Evolutionary conservation across 2,329 filamentous ascomycete species (phyloP).

Genomic region (Sclerotiophoma versabilis): DNA sequence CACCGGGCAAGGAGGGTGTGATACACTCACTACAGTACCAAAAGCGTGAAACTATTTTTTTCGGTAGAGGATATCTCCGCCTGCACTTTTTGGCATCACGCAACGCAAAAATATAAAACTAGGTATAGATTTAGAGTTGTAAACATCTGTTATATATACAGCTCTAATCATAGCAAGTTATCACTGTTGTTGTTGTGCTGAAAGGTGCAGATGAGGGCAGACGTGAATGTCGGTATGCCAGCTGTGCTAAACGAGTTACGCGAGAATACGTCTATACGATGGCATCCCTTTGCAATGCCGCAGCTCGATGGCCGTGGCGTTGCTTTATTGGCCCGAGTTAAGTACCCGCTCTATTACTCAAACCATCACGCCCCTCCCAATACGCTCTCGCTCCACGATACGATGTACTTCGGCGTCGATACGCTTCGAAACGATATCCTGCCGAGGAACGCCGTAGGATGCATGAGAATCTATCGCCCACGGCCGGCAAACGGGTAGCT

Average conservation of each 20-base stretch:
- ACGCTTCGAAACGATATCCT: not conserved
- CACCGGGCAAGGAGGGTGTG: not conserved
- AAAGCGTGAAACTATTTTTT: no score
- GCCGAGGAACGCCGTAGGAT: not conserved
- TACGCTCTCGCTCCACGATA: not conserved
- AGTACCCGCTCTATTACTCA: not conserved
- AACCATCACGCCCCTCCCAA: not conserved
- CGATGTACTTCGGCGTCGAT: not conserved
- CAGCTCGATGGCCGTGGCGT: not conserved
- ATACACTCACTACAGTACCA: no score
- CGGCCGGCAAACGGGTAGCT: constrained; percentile 7
- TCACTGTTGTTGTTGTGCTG: no score
- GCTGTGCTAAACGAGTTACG: constrained; percentile 3
- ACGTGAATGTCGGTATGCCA: no score
- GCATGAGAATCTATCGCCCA: not conserved
- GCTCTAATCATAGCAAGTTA: no score
- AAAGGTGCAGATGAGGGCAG: no score
- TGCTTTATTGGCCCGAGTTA: not conserved
- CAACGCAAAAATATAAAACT: no score
- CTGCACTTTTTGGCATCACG: no score
- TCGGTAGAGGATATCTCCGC: no score
- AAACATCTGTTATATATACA: no score
- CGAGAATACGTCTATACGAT: constrained; percentile 1
- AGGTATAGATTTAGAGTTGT: no score
- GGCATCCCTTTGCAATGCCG: not conserved